Evolutionary conservation across 768 basidiomycete species (phyloP).

Genomic region (Melanogaster broomeanus): DNA sequence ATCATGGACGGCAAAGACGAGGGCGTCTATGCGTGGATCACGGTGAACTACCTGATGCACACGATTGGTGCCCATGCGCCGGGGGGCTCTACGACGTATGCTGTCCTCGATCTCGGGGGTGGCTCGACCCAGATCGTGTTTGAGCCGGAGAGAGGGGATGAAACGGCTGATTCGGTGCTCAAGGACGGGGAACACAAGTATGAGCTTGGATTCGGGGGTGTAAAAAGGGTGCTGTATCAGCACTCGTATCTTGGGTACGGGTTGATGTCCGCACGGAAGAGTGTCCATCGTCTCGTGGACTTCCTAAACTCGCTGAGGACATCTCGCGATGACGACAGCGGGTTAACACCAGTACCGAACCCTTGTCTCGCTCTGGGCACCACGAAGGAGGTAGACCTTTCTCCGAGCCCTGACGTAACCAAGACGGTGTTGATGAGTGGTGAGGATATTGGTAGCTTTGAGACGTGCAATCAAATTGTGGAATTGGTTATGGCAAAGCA

Average conservation of each 20-base stretch:
- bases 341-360: conserved; percentile 42
- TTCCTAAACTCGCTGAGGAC: conserved; percentile 64
- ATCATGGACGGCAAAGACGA: conserved; percentile 98
- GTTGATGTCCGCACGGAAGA: conserved; percentile 81
- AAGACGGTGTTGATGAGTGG: conserved; percentile 86
- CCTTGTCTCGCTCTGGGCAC: conserved; percentile 81
- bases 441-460: conserved; percentile 78
- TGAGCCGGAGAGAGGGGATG: conserved; percentile 66
- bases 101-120: conserved; percentile 95
- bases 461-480: conserved; percentile 80
- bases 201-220: conserved; percentile 73
- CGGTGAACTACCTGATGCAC: conserved; percentile 88
- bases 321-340: conserved; percentile 3
- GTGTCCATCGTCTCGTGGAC: conserved; percentile 88
- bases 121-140: conserved; percentile 98
- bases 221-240: conserved; percentile 81
- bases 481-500: conserved; percentile 95
- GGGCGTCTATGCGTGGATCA: conserved; percentile 99
- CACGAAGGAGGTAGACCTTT: conserved; percentile 61
- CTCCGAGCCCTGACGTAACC: conserved; percentile 40
- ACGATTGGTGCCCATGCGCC: conserved; percentile 62
- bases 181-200: conserved; percentile 93
- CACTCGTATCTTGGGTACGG: conserved; percentile 98
- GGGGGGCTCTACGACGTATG: conserved; percentile 59
- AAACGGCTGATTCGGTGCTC: conserved; percentile 38